A percentile compares a stretch with the other conserved stretches of the same genome.
Conservation (phyloP, 23 red algal genomes). For the Pyropia yezoensis region DNA sequence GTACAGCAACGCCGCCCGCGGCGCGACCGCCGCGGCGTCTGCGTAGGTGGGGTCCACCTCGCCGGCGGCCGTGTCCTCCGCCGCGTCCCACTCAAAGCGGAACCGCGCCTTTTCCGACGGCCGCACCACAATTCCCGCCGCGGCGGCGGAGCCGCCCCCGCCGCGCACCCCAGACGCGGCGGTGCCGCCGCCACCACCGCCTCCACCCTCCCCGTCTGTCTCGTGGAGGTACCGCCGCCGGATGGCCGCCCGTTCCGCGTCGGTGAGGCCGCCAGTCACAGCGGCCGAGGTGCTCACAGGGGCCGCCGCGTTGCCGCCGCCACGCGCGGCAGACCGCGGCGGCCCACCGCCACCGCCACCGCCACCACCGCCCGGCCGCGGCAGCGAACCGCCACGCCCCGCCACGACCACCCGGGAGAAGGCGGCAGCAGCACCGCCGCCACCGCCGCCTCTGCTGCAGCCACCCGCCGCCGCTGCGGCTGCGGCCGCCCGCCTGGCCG, state of each 20-base stretch:
- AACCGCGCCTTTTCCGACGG: slow-evolving; percentile 43
- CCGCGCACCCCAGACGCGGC: slow-evolving; percentile 4
- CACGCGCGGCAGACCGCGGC: background rate
- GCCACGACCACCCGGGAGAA: too few relatives aligned
- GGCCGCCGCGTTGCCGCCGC: background rate
- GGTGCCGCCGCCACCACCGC: slow-evolving; percentile 4
- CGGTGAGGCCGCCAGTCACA: too few relatives aligned
- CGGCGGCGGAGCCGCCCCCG: slow-evolving; percentile 6
- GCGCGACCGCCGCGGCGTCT: background rate
- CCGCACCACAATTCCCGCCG: background rate
- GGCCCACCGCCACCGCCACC: too few relatives aligned
- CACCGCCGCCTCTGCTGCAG: background rate
- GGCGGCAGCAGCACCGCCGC: too few relatives aligned
- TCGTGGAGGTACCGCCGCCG: slow-evolving; percentile 4
- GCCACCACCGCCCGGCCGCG: background rate
- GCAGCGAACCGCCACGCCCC: too few relatives aligned
- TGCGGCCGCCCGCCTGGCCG: background rate
- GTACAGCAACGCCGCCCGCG: background rate
- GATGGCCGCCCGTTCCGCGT: background rate
- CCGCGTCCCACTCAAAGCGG: slow-evolving; percentile 82
- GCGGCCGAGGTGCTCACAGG: background rate
- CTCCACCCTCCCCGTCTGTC: background rate
- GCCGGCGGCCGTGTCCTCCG: slow-evolving; percentile 60
- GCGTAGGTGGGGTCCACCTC: slow-evolving; percentile 23
- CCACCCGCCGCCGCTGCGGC: background rate